Evolutionary conservation across 768 basidiomycete species (phyloP).

Genomic region (Trametes villosa): DNA sequence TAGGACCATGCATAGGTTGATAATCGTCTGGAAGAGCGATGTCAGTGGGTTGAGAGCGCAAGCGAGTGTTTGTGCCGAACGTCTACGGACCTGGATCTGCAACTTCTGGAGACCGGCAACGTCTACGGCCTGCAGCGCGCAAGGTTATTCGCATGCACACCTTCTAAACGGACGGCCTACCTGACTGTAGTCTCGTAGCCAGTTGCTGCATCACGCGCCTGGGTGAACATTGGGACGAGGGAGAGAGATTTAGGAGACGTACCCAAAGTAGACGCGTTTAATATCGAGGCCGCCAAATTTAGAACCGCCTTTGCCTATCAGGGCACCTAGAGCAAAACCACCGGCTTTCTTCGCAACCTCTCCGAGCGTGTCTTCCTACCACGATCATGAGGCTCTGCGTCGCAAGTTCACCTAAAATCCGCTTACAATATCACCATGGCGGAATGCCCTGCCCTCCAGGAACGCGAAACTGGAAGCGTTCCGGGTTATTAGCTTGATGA

Average conservation of each 20-base stretch:
- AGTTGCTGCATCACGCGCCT: constrained; percentile 57
- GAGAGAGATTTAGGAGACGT: constrained; percentile 25
- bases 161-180: constrained; percentile 33
- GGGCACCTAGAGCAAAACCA: constrained; percentile 59
- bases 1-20: constrained; percentile 88
- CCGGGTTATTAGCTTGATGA: constrained; percentile 45
- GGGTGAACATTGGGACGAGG: background rate
- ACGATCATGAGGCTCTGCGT: constrained; percentile 17
- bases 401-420: constrained; percentile 11
- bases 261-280: constrained; percentile 86
- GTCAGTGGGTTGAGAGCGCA: too few species aligned
- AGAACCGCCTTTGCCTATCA: constrained; percentile 56
- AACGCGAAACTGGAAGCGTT: constrained; percentile 64
- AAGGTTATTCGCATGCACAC: background rate
- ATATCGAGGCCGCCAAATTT: constrained; percentile 84
- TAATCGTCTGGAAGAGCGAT: constrained; percentile 86
- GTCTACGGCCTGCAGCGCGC: constrained; percentile 70
- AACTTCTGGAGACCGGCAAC: constrained; percentile 78
- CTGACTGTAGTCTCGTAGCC: constrained; percentile 89
- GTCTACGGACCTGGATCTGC: constrained; percentile 57
- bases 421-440: constrained; percentile 85
- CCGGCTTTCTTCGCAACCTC: constrained; percentile 61
- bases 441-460: constrained; percentile 83
- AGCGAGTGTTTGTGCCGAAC: background rate
- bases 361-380: constrained; percentile 71